Base-by-base conservation (phyloP, 2,329 filamentous ascomycete species). In the Stromatinia cepivora region DNA sequence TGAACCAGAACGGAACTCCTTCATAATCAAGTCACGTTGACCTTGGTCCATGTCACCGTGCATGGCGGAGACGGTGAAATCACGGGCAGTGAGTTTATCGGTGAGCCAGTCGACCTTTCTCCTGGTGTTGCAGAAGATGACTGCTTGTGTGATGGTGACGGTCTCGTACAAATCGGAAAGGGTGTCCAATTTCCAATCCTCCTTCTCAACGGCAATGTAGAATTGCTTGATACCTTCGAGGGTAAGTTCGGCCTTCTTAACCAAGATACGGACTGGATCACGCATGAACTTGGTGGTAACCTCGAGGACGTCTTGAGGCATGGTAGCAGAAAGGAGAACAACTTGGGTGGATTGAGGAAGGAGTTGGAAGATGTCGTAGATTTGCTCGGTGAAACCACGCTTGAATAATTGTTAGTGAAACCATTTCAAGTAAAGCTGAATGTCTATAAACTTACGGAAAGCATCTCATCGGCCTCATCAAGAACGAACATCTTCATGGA, bases 251-350 rank as follows among this genome's bases (percentile, higher is more conserved):
- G 96, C 94, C 89, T 97, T 97, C 92, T 99, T 99, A 84, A 99
- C 95, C 77, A 99, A 88, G 81, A 99, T 98, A 81, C 95, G 94
- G 82, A 99, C 92, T 76, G 95, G 95, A 84, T 99, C 95, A 79
- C 93, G 94, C 95, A 99, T 99, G 88, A 99, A 99, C 87, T 97
- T 97, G 85, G 94, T 98, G 80, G 95, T 99, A 81, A 99, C 94
- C 86, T 99, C 95, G 72, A 99, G 90, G 73, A 99, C 95, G 81
- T 99, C 95, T 87, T 97, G 93, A 79, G 95, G 95, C 90, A 99
- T 97, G 82, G 95, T 99, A 79, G 95, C 95, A 71, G 95, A 98
- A 69, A 99, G 90, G 70, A 99, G 92, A 76, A 98, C 94, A 76
- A 99, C 95, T 88, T 99, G 95, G 81, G 94, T 99, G 73, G 93